Percentiles rank a stretch among this genome's conserved stretches.
Evolutionary conservation across 768 basidiomycete species (phyloP).

Genomic region (Podaxis rugospora): DNA sequence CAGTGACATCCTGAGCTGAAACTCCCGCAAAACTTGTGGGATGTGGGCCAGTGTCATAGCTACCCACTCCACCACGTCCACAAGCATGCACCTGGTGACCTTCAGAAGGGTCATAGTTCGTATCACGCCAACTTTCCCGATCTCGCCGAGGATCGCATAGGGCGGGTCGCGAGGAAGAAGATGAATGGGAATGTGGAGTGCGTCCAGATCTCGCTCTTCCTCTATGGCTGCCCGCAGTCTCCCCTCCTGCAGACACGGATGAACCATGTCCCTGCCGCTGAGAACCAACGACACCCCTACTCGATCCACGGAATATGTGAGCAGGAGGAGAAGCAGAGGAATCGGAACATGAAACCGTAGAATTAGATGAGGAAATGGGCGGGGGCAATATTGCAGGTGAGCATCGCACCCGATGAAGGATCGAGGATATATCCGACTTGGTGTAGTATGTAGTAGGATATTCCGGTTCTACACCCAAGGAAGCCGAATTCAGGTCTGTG

Average conservation of each 20-base stretch:
- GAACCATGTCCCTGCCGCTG: background rate
- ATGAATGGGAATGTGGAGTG: background rate
- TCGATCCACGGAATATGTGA: background rate
- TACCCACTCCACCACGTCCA: background rate
- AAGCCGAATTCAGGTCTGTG: background rate
- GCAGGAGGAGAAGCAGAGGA: background rate
- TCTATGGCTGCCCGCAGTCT: background rate
- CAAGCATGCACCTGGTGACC: background rate
- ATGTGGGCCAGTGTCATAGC: background rate
- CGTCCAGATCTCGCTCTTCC: background rate
- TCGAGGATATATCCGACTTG: conserved; percentile 42
- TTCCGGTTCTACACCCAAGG: background rate
- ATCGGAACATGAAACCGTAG: conserved; percentile 40
- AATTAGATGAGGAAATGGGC: conserved; percentile 30
- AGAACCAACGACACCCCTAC: background rate
- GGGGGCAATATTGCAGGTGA: conserved; percentile 36
- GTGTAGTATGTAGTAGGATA: conserved; percentile 32
- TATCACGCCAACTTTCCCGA: background rate
- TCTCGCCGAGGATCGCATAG: background rate
- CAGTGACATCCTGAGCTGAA: no score
- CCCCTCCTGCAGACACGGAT: background rate
- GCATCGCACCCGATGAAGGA: conserved; percentile 47
- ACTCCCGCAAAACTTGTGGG: background rate
- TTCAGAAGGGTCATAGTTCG: no score
- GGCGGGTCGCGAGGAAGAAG: background rate